These are phyloP conservation scores for Xylariaceae sp. DNA, from an alignment of 2,329 filamentous ascomycete genomes.

Conservation along the genomic window DNA sequence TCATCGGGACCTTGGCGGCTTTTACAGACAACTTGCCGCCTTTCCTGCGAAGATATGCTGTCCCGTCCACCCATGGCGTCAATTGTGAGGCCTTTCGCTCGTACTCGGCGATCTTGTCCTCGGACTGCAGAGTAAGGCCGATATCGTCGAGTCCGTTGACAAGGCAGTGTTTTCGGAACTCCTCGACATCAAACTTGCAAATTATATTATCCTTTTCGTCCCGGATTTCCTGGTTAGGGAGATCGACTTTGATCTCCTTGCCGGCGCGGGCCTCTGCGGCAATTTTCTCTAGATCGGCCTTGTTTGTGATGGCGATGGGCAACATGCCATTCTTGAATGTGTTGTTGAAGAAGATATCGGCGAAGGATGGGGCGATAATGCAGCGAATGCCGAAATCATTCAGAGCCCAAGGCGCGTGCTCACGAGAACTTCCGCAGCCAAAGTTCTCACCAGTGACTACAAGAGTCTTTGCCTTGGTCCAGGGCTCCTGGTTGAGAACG, in stretches of 20 bases:
- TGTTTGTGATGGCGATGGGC: slow-evolving; percentile 70
- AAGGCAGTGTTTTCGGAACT: slow-evolving; percentile 91
- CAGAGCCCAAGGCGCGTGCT: slow-evolving; percentile 95
- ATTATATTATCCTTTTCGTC: slow-evolving; percentile 69
- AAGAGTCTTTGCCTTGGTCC: slow-evolving; percentile 79
- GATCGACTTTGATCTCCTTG: slow-evolving; percentile 82
- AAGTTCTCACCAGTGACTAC: slow-evolving; percentile 92
- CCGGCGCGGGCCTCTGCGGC: slow-evolving; percentile 74
- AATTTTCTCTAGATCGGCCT: slow-evolving; percentile 62
- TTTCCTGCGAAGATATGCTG: slow-evolving; percentile 66
- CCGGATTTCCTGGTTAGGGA: slow-evolving; percentile 78
- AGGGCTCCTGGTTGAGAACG: slow-evolving; percentile 85
- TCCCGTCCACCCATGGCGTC: slow-evolving; percentile 89
- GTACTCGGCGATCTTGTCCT: slow-evolving; percentile 80
- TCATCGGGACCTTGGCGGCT: slow-evolving; percentile 72
- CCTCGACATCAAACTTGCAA: slow-evolving; percentile 79
- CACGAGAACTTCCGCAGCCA: slow-evolving; percentile 85
- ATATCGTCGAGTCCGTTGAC: slow-evolving; percentile 94
- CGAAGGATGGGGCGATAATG: slow-evolving; percentile 78
- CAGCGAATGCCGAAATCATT: slow-evolving; percentile 95
- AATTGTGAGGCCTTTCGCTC: slow-evolving; percentile 71
- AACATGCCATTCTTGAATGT: slow-evolving; percentile 99
- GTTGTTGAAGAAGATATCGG: slow-evolving; percentile 98
- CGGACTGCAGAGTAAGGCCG: slow-evolving; percentile 86
- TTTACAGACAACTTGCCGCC: slow-evolving; percentile 55